Base-by-base conservation (phyloP, 2,329 filamentous ascomycete species). In the Epichloe bromicola region DNA sequence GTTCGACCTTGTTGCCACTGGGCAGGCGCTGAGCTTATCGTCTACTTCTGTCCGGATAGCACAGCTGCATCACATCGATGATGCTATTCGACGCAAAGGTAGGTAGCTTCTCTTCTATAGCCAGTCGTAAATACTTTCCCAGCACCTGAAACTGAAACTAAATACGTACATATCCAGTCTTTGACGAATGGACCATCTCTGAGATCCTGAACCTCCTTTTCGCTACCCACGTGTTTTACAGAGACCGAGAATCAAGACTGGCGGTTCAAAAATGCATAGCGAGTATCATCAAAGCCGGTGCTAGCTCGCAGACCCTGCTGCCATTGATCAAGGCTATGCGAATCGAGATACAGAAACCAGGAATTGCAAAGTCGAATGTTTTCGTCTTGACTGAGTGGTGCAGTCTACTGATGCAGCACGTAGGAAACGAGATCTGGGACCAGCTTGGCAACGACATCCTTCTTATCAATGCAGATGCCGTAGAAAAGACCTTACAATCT, bases 321-420 rank as follows among this genome's bases (percentile, higher is more conserved):
- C 72, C 76, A 1, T 78, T 96, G 52, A 75, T 88, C 43, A 73
- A 76, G 42, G 78, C 78, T 47, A 67, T 96, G 53, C 79, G 83
- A 54, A 70, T 74, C 34, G 91, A 98, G 67, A 79, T 83, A 14
- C 75, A 79, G 55, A 96, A 95, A 65, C 71, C 77, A 17, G 83
- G 81, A 55, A 83, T 97, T 60, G 88, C 91, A 34, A 72, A 85
- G 15, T 80, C 78, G 42, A 94, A 82, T 67, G 86, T 89, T 5
- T 95, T 96, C 64, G 88, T 95, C 46, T 73, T 98, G 58, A 76
- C 93, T 14, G 88, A 95, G 66, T 98, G 91, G 91, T 88, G 83
- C 66, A 86, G 85, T 53, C 67, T 91, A 52, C 70, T 96, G 48
- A 78, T 95, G 58, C 82, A 90, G 60, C 76, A 84, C 52, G 73